phyloP scores from a whole-genome alignment of 164 flowering plant species.

The Chimonanthus praecox region DNA sequence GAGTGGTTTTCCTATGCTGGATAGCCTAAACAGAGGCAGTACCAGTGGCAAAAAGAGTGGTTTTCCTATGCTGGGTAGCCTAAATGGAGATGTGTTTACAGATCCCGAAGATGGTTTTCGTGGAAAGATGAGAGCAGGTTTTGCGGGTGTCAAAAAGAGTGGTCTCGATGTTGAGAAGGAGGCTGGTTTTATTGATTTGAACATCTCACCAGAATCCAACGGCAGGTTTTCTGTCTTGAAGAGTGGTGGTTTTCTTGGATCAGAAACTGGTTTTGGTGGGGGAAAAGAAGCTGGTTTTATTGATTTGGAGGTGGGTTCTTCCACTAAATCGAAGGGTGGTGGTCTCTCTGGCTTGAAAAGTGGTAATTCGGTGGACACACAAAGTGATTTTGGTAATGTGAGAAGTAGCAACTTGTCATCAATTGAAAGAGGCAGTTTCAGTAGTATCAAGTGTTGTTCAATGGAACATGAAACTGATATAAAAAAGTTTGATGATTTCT shows the following conservation, averaged over 20 bases:
- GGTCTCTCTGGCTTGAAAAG: constrained; percentile 19
- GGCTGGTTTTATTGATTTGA: constrained; percentile 5
- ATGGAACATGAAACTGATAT: background rate
- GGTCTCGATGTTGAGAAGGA: background rate
- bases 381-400: background rate
- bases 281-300: constrained; percentile 51
- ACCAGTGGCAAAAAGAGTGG: constrained; percentile 5
- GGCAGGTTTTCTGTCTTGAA: constrained; percentile 2
- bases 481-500: background rate
- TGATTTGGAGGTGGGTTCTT: constrained; percentile 49
- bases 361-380: constrained; percentile 1
- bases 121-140: background rate
- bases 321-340: constrained; percentile 27
- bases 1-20: background rate
- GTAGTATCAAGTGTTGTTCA: background rate
- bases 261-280: constrained; percentile 14
- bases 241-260: constrained; percentile 3
- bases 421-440: background rate
- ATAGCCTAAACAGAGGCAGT: constrained; percentile 15
- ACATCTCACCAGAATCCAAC: constrained; percentile 9
- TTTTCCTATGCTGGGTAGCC: background rate
- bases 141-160: constrained; percentile 21
- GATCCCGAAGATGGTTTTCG: background rate
- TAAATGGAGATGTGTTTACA: background rate
- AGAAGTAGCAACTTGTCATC: background rate